Evolutionary conservation across 2,329 filamentous ascomycete genomes (phyloP).

Genomic region (Epichloe hybrida): DNA sequence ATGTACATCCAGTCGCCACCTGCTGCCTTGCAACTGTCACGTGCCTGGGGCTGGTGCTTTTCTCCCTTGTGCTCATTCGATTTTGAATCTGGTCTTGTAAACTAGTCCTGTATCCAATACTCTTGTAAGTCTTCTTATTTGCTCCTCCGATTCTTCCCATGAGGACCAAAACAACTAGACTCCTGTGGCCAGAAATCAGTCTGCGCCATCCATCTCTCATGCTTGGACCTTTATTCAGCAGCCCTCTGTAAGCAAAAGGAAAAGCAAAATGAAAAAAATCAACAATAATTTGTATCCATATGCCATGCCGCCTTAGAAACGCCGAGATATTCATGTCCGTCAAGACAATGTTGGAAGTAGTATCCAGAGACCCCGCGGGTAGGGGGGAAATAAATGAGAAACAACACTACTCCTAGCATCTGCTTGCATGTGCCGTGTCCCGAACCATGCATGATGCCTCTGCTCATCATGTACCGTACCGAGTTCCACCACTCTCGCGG

Average conservation of each 20-base stretch:
- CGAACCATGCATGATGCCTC: not conserved
- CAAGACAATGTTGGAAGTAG: not conserved
- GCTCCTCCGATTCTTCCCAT: not conserved
- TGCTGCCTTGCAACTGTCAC: not conserved
- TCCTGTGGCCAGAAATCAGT: not conserved
- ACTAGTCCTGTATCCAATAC: not conserved
- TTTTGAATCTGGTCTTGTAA: not conserved
- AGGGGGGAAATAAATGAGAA: not conserved
- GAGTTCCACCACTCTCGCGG: not conserved
- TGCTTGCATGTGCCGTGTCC: not conserved
- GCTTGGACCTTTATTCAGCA: not conserved
- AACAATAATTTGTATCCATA: not conserved
- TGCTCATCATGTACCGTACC: slow-evolving; percentile 2
- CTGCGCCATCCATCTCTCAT: not conserved
- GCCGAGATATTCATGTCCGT: not conserved
- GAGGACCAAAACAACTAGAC: not conserved
- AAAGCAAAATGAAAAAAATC: too few relatives aligned
- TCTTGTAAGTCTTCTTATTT: not conserved
- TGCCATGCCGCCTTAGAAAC: not conserved
- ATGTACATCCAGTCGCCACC: too few relatives aligned
- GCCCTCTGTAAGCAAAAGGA: not conserved
- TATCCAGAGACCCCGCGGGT: not conserved
- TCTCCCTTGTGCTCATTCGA: too few relatives aligned
- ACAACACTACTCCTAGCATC: slow-evolving; percentile 1
- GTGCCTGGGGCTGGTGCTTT: not conserved